Percentiles rank a stretch among this genome's conserved stretches.
Conservation (phyloP, 2,329 filamentous ascomycete species). For the Rachicladosporium sp. region DNA sequence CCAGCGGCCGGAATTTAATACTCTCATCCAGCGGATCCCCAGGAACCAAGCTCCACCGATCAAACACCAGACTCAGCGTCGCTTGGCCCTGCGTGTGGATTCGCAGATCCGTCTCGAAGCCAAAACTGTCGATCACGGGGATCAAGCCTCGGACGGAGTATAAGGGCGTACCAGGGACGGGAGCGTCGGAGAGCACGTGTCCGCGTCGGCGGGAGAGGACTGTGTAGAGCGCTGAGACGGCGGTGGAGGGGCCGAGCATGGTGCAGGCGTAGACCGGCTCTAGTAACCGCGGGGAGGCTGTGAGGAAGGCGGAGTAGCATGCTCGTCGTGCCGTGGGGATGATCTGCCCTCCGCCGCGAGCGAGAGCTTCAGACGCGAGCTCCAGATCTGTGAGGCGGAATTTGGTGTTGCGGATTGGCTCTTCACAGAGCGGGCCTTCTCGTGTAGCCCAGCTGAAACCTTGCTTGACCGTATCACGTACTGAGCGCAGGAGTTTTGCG, state of each 20-base stretch:
- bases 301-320: constrained; percentile 91
- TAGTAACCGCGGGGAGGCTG: constrained; percentile 93
- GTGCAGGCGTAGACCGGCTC: constrained; percentile 88
- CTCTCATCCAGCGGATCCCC: constrained; percentile 88
- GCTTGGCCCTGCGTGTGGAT: constrained; percentile 93
- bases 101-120: constrained; percentile 91
- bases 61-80: constrained; percentile 83
- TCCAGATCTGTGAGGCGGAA: constrained; percentile 90
- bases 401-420: constrained; percentile 95
- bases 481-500: constrained; percentile 74
- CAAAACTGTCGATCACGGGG: constrained; percentile 93
- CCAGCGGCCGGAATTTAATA: constrained; percentile 67
- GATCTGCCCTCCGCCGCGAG: constrained; percentile 89
- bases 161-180: constrained; percentile 84
- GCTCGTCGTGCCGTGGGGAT: constrained; percentile 88
- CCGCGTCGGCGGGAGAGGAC: constrained; percentile 78
- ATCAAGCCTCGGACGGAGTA: constrained; percentile 85
- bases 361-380: constrained; percentile 81
- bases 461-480: constrained; percentile 86
- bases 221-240: constrained; percentile 80
- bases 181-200: constrained; percentile 87
- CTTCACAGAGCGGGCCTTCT: constrained; percentile 94
- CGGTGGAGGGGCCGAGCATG: constrained; percentile 84
- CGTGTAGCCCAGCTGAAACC: constrained; percentile 94
- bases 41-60: constrained; percentile 90